Conservation (phyloP, 352 stramenopile species). For the Globisporangium cederbergense region DNA sequence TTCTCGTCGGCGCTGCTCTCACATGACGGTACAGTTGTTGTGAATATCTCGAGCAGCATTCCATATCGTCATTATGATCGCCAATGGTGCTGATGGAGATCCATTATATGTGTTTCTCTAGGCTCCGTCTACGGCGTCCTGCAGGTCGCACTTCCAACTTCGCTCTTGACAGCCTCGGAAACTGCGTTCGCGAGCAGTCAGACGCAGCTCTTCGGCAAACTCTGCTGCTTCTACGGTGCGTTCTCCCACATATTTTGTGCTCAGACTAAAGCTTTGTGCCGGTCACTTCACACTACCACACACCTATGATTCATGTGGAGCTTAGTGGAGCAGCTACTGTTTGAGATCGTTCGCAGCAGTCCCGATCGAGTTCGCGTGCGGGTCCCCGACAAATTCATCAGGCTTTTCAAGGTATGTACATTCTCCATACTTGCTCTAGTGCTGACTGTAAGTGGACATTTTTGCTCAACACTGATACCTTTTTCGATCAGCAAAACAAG, state of each 20-base stretch:
- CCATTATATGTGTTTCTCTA: slow-evolving; percentile 2
- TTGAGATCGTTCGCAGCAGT: slow-evolving; percentile 57
- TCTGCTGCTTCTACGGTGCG: slow-evolving; percentile 47
- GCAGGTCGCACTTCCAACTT: slow-evolving; percentile 40
- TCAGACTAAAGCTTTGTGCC: too few relatives aligned
- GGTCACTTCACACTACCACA: too few relatives aligned
- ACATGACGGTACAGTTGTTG: slow-evolving; percentile 30
- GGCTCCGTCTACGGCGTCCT: slow-evolving; percentile 47
- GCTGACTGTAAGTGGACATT: neutral
- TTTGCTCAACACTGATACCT: neutral
- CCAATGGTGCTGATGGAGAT: neutral
- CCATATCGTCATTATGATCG: neutral
- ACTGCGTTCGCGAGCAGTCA: slow-evolving; percentile 2
- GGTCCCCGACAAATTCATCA: slow-evolving; percentile 43
- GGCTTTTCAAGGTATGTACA: slow-evolving; percentile 49
- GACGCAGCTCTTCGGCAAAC: slow-evolving; percentile 28
- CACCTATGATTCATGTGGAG: neutral
- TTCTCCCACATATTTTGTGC: neutral
- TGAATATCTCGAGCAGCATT: neutral
- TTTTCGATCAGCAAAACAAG: slow-evolving; percentile 43
- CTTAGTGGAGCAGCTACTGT: slow-evolving; percentile 59
- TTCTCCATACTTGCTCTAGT: neutral
- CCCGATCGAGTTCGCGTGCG: slow-evolving; percentile 43
- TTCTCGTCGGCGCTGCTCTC: slow-evolving; percentile 42
- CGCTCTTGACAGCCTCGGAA: slow-evolving; percentile 12